A percentile compares a stretch with the other conserved stretches of the same genome.
Evolutionary conservation across 2,329 filamentous ascomycete genomes (phyloP).

Genomic region (Sporothrix euskadiensis): DNA sequence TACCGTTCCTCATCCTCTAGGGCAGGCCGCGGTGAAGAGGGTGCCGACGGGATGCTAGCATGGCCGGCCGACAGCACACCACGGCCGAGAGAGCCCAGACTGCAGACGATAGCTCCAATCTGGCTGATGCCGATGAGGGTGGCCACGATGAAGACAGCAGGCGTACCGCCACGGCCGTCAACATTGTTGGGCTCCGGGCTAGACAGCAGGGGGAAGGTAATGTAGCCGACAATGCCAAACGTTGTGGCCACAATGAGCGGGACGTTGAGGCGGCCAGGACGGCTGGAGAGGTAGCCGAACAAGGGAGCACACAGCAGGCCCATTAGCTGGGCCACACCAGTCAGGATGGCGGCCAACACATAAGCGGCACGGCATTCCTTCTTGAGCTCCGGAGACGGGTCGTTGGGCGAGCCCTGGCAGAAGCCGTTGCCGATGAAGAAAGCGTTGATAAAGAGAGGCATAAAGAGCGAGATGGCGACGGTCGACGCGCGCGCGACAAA

Average conservation of each 20-base stretch:
- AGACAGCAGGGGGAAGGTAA: constrained; percentile 69
- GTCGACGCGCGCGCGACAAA: constrained; percentile 94
- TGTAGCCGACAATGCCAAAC: constrained; percentile 76
- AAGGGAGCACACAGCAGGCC: constrained; percentile 81
- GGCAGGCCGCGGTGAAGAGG: constrained; percentile 29
- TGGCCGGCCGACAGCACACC: constrained; percentile 64
- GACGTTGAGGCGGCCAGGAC: constrained; percentile 54
- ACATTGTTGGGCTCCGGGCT: constrained; percentile 72
- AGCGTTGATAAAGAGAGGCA: constrained; percentile 88
- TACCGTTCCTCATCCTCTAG: constrained; percentile 28
- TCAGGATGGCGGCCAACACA: constrained; percentile 80
- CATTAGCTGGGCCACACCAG: constrained; percentile 83
- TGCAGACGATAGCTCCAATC: constrained; percentile 95
- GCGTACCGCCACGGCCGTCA: constrained; percentile 65
- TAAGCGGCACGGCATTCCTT: constrained; percentile 84
- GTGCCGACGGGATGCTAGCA: constrained; percentile 34
- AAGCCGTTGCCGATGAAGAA: constrained; percentile 82
- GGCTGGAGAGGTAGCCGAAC: constrained; percentile 82
- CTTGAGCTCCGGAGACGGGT: constrained; percentile 73
- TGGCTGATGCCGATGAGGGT: constrained; percentile 86
- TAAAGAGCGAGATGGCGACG: constrained; percentile 91
- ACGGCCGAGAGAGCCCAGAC: constrained; percentile 79
- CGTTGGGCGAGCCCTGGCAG: constrained; percentile 67
- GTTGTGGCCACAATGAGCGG: constrained; percentile 72
- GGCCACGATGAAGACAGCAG: constrained; percentile 72